These are phyloP conservation scores for Zygosaccharomyces pseudobailii DNA, from an alignment of 1,139 yeast species.

Conservation along the genomic window DNA sequence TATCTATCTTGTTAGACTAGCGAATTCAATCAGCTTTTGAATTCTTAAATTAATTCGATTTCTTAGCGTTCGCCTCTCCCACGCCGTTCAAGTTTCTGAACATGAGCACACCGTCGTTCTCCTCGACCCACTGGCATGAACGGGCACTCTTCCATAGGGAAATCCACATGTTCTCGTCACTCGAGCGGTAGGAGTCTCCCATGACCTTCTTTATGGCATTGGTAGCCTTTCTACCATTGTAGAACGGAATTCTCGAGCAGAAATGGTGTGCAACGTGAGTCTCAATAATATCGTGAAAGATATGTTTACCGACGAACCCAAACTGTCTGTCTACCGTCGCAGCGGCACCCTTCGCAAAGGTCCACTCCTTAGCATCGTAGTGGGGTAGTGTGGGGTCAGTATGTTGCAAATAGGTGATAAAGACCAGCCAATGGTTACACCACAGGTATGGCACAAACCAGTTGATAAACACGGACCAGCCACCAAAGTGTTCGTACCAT, in stretches of 20 bases:
- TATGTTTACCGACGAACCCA: conserved; percentile 73
- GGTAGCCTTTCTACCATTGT: conserved; percentile 77
- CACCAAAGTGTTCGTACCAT: conserved; percentile 62
- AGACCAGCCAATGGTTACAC: conserved; percentile 88
- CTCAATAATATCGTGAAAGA: conserved; percentile 86
- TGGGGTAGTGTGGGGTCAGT: conserved; percentile 79
- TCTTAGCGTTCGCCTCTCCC: conserved; percentile 35
- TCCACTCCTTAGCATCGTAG: conserved; percentile 72
- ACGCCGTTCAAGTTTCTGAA: conserved; percentile 63
- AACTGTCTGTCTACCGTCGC: conserved; percentile 82
- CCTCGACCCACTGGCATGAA: conserved; percentile 79
- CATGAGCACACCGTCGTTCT: conserved; percentile 72
- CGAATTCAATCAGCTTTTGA: neutral
- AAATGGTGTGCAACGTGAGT: conserved; percentile 87
- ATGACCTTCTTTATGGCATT: conserved; percentile 73
- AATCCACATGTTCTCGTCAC: conserved; percentile 67
- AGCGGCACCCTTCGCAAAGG: conserved; percentile 84
- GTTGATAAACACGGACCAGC: conserved; percentile 58
- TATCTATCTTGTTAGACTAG: conserved; percentile 1
- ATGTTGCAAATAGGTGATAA: conserved; percentile 81
- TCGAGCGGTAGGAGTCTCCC: conserved; percentile 71
- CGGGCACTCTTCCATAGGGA: conserved; percentile 69
- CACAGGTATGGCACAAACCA: conserved; percentile 75
- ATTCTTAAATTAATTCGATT: neutral
- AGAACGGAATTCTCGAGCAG: conserved; percentile 80